Percentiles rank a stretch among this genome's conserved stretches.
phyloP scores from a whole-genome alignment of 495 filamentous ascomycete genomes.

The Podospora anserina region DNA sequence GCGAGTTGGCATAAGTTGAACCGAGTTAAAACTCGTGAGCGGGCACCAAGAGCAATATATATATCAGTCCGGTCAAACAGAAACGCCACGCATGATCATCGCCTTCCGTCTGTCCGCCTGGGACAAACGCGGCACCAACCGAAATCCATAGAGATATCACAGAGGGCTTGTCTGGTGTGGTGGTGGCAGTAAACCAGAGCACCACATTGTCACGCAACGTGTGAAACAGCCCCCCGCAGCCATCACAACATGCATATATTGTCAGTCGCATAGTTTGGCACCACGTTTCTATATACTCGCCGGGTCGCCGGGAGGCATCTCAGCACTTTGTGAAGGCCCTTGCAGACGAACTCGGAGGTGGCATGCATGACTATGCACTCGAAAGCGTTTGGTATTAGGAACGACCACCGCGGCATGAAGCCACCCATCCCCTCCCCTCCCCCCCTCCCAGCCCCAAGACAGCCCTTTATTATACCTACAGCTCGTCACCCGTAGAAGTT shows the following conservation, averaged over 20 bases:
- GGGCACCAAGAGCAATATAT: background rate
- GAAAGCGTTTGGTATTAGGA: conserved; percentile 6
- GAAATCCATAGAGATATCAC: conserved; percentile 8
- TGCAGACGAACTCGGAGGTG: conserved; percentile 15
- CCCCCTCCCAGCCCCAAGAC: background rate
- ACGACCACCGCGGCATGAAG: conserved; percentile 22
- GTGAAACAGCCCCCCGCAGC: conserved; percentile 2
- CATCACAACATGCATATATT: background rate
- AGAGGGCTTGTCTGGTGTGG: background rate
- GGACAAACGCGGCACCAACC: background rate
- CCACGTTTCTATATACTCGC: background rate
- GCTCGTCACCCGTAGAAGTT: conserved; percentile 28
- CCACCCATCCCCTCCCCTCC: conserved; percentile 16
- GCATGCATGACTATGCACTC: conserved; percentile 18
- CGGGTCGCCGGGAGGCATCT: conserved; percentile 1
- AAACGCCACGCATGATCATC: background rate
- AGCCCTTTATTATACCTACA: conserved; percentile 22
- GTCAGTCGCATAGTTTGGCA: background rate
- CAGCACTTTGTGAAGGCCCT: conserved; percentile 11
- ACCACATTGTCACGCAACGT: background rate
- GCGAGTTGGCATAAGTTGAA: background rate
- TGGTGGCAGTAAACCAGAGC: background rate
- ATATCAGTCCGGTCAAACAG: background rate
- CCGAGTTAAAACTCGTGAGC: background rate
- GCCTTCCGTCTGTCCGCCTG: background rate